Base-by-base conservation (phyloP, 805 yeast species). In the Hanseniaspora mollemarum region DNA sequence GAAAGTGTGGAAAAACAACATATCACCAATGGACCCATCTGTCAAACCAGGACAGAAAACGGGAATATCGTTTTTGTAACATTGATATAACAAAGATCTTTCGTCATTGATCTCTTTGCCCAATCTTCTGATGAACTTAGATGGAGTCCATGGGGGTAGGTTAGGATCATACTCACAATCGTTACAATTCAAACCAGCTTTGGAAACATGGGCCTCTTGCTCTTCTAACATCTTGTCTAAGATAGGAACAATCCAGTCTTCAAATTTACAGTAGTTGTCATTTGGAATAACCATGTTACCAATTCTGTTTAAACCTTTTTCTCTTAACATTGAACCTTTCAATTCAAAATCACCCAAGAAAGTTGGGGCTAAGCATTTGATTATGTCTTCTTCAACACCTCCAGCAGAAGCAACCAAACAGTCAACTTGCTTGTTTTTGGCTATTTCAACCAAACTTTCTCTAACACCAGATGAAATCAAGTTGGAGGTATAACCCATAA, bases 361-460 rank as follows among this genome's bases (percentile, higher is more conserved):
- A 7, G 99, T 92, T 51, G 96, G 96, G 1, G 97, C 98, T 52
- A 92, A 72, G 64, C 95, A 87, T 67, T 92, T 92, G 72, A 92
- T 92, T 45, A 92, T 70, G 68, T 92, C 99, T 70, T 92, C 99
- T 66, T 92, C 99, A 55, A 92, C 80, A 58, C 98, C 99, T 57
- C 99, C 99, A 21, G 96, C 98, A 55, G 90, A 77, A n/a, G 97
- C 83, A 45, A 92, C 98, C 60, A 92, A 78, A 16, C 94, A 97
- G 59, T 87, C 83, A 41, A 92, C 95, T 77, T 83, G 84, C 67
- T 87, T 90, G 70, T 94, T 81, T 67, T 94, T 94, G 29, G 87
- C 97, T 59, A 92, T 73, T 64, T 73, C 90, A 62, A 92, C 76
- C 58, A 92, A 70, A 28, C 96, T 87, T 60, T 88, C 95, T 67